phyloP scores from a whole-genome alignment of 1,284 basidiomycete species.

The Tilletia indica region DNA sequence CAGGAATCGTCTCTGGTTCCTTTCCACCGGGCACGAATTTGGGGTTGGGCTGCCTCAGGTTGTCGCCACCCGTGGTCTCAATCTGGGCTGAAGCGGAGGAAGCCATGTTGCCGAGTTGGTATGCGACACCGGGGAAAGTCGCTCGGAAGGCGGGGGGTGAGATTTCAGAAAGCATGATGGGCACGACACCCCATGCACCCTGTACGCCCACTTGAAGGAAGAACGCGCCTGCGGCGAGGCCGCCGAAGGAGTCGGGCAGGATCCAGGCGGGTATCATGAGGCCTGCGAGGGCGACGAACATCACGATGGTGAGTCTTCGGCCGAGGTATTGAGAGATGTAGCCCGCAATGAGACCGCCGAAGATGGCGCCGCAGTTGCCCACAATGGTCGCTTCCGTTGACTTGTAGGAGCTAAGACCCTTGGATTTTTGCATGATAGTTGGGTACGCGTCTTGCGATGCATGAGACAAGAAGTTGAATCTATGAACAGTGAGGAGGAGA shows the following conservation, averaged over 20 bases:
- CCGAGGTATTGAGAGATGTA: constrained; percentile 79
- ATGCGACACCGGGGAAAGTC: constrained; percentile 85
- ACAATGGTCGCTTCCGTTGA: constrained; percentile 87
- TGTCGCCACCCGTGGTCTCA: constrained; percentile 69
- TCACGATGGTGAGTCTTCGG: constrained; percentile 80
- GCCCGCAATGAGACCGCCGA: constrained; percentile 76
- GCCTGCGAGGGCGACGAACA: constrained; percentile 55
- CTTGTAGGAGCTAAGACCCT: constrained; percentile 57
- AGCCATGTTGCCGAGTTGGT: constrained; percentile 75
- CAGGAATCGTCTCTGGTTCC: constrained; percentile 63
- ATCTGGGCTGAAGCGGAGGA: constrained; percentile 85
- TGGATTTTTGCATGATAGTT: constrained; percentile 45
- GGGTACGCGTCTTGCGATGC: constrained; percentile 64
- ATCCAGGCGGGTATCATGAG: constrained; percentile 56
- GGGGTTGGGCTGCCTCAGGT: constrained; percentile 40
- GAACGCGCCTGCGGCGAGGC: constrained; percentile 59
- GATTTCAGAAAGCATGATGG: constrained; percentile 84
- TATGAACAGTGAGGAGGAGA: neutral
- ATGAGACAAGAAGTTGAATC: constrained; percentile 88
- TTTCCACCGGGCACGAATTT: constrained; percentile 27
- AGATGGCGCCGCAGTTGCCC: constrained; percentile 74
- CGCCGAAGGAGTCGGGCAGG: constrained; percentile 55
- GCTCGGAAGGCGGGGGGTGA: constrained; percentile 89
- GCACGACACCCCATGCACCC: constrained; percentile 66
- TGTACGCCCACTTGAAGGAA: constrained; percentile 59